Evolutionary conservation across 78 protist species (phyloP).

Genomic region (Emiliania huxleyi): DNA sequence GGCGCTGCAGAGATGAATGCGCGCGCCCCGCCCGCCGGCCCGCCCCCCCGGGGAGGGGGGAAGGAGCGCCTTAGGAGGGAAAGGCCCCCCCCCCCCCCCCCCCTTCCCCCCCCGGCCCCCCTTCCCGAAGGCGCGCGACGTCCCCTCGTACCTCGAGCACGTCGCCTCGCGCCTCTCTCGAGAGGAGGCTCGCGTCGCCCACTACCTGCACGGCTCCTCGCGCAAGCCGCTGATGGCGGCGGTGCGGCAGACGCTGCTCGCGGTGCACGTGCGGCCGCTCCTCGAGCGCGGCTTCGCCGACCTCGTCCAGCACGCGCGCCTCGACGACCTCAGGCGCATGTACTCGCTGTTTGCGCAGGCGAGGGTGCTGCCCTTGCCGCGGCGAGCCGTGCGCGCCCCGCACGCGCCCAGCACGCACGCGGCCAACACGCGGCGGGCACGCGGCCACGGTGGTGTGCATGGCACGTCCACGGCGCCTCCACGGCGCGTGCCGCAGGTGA

Average conservation of each 20-base stretch:
- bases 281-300: conserved; percentile 43
- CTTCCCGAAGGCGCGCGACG: conserved; percentile 35
- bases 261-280: conserved; percentile 48
- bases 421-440: too few relatives aligned
- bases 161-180: conserved; percentile 59
- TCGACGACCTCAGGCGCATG: conserved; percentile 48
- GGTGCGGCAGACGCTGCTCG: conserved; percentile 59
- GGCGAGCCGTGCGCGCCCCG: conserved; percentile 32
- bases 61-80: too few relatives aligned
- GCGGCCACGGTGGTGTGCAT: too few relatives aligned
- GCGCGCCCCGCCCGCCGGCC: too few relatives aligned
- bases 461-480: too few relatives aligned
- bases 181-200: conserved; percentile 60
- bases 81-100: too few relatives aligned
- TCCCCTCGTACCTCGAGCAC: conserved; percentile 66
- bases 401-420: too few relatives aligned
- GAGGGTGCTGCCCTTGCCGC: not conserved
- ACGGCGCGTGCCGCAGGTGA: too few relatives aligned
- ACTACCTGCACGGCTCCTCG: conserved; percentile 56
- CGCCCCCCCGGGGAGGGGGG: too few relatives aligned
- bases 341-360: conserved; percentile 55
- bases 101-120: too few relatives aligned
- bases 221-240: conserved; percentile 34
- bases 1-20: not conserved
- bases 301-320: conserved; percentile 28